Conservation (phyloP, 2,329 filamentous ascomycete species). For the Monosporascus sp. region DNA sequence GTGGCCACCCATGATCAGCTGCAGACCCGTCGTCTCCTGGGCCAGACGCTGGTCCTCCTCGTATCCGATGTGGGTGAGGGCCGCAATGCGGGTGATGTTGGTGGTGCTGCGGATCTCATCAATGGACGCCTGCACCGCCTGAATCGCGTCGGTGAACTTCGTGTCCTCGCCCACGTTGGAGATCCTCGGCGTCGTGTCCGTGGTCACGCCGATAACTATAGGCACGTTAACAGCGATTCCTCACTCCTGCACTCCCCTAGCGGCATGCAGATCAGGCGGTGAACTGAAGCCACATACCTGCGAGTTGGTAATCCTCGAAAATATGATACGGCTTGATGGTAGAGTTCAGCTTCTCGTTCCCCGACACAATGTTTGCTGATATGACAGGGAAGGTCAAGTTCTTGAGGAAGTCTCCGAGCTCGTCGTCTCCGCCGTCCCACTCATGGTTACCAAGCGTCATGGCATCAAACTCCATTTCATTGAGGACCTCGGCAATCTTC, state of each 20-base stretch:
- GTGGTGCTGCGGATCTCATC: constrained; percentile 56
- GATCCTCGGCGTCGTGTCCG: constrained; percentile 52
- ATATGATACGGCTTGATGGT: constrained; percentile 62
- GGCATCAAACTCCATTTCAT: constrained; percentile 59
- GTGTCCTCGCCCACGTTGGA: constrained; percentile 54
- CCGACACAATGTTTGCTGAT: constrained; percentile 58
- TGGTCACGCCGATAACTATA: constrained; percentile 56
- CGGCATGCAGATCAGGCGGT: too few species aligned
- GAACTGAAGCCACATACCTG: constrained; percentile 16
- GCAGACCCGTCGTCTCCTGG: constrained; percentile 53
- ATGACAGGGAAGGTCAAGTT: constrained; percentile 62
- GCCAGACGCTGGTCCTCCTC: constrained; percentile 58
- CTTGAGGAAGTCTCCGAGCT: constrained; percentile 54
- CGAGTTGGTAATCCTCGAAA: constrained; percentile 54
- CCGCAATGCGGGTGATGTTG: constrained; percentile 58
- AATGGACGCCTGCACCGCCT: constrained; percentile 55
- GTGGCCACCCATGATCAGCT: constrained; percentile 52
- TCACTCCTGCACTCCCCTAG: background rate
- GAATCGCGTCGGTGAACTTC: constrained; percentile 51
- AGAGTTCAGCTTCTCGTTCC: constrained; percentile 52
- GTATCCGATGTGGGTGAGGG: constrained; percentile 63
- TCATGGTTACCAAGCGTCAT: constrained; percentile 66
- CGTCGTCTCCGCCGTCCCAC: constrained; percentile 59
- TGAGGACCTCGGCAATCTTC: constrained; percentile 63
- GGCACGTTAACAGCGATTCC: background rate